These are phyloP conservation scores for Tricholoma sp. DNA, from an alignment of 768 basidiomycete species.

Conservation along the genomic window DNA sequence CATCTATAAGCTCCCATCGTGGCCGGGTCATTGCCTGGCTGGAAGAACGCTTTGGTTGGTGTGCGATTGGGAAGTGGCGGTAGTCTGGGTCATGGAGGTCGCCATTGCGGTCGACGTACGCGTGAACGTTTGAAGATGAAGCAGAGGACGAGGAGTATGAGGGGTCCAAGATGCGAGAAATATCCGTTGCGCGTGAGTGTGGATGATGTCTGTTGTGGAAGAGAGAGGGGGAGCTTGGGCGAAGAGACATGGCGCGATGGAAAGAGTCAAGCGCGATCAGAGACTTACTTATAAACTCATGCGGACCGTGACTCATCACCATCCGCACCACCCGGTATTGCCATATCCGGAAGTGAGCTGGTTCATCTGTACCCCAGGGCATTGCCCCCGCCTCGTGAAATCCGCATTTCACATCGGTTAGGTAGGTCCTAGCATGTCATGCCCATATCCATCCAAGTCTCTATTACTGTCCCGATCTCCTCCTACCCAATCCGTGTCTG, in stretches of 20 bases:
- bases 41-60: slow-evolving; percentile 11
- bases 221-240: slow-evolving; percentile 6
- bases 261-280: not conserved
- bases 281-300: slow-evolving; percentile 1
- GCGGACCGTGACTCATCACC: slow-evolving; percentile 3
- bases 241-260: slow-evolving; percentile 5
- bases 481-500: too few species aligned
- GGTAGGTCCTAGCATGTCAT: too few species aligned
- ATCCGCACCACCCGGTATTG: slow-evolving; percentile 9
- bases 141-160: slow-evolving; percentile 39
- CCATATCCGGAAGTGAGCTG: slow-evolving; percentile 8
- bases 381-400: slow-evolving; percentile 7
- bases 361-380: slow-evolving; percentile 3
- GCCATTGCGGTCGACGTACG: slow-evolving; percentile 57
- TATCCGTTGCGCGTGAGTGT: slow-evolving; percentile 38
- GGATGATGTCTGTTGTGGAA: slow-evolving; percentile 21
- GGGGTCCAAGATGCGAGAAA: slow-evolving; percentile 62
- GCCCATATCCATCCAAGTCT: too few species aligned
- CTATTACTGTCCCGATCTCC: too few species aligned
- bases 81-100: slow-evolving; percentile 67
- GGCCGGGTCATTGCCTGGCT: too few species aligned
- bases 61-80: slow-evolving; percentile 50
- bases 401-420: slow-evolving; percentile 7
- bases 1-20: slow-evolving; percentile 27
- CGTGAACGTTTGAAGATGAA: slow-evolving; percentile 23